Conservation (phyloP, 257 asterid species). For the Striga asiatica region DNA sequence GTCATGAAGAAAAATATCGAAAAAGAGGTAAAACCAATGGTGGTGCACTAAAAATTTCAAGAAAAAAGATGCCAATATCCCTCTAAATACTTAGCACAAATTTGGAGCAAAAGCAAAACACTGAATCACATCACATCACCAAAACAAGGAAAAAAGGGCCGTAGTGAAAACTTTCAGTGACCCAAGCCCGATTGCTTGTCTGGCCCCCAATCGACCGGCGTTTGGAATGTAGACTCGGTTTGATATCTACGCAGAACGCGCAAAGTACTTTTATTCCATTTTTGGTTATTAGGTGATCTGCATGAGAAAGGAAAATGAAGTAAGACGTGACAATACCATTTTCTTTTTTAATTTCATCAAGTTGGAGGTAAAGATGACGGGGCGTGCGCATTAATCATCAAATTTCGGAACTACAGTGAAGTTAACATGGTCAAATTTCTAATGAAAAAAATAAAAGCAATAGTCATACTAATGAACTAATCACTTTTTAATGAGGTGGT, state of each 20-base stretch:
- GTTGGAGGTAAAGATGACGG: too few species aligned
- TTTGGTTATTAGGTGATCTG: neutral
- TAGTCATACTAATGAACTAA: too few species aligned
- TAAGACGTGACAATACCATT: constrained; percentile 8
- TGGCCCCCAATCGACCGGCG: too few species aligned
- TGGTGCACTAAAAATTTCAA: constrained; percentile 22
- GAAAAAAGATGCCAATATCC: too few species aligned
- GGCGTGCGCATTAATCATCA: too few species aligned
- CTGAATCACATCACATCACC: constrained; percentile 26
- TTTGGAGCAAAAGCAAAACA: neutral
- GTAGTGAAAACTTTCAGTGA: neutral
- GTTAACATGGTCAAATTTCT: too few species aligned
- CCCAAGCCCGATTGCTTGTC: neutral
- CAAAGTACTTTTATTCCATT: neutral
- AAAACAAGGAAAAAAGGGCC: neutral
- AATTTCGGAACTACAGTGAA: too few species aligned
- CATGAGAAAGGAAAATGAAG: neutral
- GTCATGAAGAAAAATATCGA: constrained; percentile 7
- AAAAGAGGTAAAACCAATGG: constrained; percentile 16
- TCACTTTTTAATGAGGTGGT: too few species aligned
- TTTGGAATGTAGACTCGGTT: too few species aligned
- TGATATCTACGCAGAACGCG: neutral
- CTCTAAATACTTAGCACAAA: neutral
- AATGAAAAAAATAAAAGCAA: too few species aligned
- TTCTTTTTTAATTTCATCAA: too few species aligned